Evolutionary conservation across 2,329 filamentous ascomycete species (phyloP), one percentile per base, ranked within the genome.

Genomic region (Aspergillus fijiensis): DNA sequence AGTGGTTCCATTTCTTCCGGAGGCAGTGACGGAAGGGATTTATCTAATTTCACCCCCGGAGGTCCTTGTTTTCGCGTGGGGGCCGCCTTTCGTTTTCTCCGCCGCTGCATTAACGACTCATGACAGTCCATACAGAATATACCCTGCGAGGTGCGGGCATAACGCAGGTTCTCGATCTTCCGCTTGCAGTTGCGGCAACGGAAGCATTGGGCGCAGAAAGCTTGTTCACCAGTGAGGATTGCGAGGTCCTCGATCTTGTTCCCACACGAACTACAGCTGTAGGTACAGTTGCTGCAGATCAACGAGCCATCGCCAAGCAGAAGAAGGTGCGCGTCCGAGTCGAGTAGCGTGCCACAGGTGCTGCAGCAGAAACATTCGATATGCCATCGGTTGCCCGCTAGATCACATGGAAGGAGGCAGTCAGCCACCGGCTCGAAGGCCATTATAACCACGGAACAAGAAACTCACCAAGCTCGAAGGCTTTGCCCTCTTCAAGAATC

Each of bases 51-150:
- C 80, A 88, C 86, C 21, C 65, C 65, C 11, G 70, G 63, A 4
- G 88, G 85, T 11, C 63, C 61, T 67, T 70, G 67, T 55, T 69
- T 75, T 62, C 72, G 69, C 31, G 69, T 63, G 66, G 74, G 60
- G 68, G 70, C 29, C 48, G 84, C 82, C 55, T 87, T 79, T 93
- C 97, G 73, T 89, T 87, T 97, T 71, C 92, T 86, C 65, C 94
- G 85, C 64, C 94, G 85, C 53, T 94, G 92, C 92, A 98, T 98
- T 56, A 99, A 80, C 29, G 92, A 95, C 77, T 99, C 95, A 73
- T 99, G 95, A 75, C 95, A 99, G 72, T 89, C 92, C 95, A 99
- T 99, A 80, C 95, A 99, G 74, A 99, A 98, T 69, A 99, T 99
- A 62, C 95, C 95, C 77, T 98, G 95, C 7, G 94, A 97, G 1